These are phyloP conservation scores for Globisporangium mamillatum DNA, from an alignment of 352 stramenopile genomes.

Conservation along the genomic window DNA sequence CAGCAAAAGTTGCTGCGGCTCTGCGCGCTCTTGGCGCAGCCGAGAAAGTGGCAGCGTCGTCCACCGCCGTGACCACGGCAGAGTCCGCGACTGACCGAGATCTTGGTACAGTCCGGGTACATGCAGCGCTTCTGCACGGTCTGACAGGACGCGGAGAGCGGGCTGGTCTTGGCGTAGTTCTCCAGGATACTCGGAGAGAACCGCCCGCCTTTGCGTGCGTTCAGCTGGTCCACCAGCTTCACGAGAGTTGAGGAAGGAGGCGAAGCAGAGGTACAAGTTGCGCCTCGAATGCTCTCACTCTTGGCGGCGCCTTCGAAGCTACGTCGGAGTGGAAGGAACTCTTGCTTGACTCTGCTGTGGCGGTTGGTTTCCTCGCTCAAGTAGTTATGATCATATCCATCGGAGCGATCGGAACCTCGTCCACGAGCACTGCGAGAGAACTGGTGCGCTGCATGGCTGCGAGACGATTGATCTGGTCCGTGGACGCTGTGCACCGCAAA, in stretches of 20 bases:
- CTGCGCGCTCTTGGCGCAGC: constrained; percentile 67
- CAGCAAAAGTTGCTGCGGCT: constrained; percentile 69
- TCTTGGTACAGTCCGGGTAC: constrained; percentile 56
- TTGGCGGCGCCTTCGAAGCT: neutral
- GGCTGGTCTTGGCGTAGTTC: constrained; percentile 36
- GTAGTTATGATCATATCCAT: neutral
- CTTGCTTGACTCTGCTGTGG: neutral
- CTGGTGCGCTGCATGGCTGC: neutral
- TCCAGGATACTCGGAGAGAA: constrained; percentile 29
- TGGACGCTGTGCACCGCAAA: neutral
- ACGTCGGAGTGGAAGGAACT: neutral
- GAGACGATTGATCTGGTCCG: neutral
- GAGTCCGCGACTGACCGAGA: constrained; percentile 58
- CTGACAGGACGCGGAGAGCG: constrained; percentile 49
- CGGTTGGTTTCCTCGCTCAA: neutral
- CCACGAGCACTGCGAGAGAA: neutral
- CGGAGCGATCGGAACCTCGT: neutral
- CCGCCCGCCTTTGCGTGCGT: neutral
- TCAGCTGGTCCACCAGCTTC: neutral
- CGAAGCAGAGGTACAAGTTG: neutral
- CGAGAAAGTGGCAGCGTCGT: constrained; percentile 54
- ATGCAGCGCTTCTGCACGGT: constrained; percentile 63
- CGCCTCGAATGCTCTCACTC: neutral
- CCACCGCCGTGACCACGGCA: constrained; percentile 68
- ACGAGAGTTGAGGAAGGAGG: neutral